These are phyloP conservation scores for Asclepias syriaca DNA, from an alignment of 257 asterid species.

Conservation along the genomic window DNA sequence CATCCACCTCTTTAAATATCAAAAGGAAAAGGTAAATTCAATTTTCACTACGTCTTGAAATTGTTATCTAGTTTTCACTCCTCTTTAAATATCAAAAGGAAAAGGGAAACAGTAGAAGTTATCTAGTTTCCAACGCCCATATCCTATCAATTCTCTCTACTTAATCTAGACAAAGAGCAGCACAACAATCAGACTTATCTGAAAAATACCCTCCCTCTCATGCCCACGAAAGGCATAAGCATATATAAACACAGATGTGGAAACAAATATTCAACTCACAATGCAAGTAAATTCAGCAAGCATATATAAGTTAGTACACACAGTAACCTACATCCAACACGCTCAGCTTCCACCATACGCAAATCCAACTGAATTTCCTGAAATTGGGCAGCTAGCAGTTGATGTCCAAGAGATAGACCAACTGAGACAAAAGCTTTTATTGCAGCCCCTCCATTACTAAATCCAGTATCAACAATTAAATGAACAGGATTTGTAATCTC, in stretches of 20 bases:
- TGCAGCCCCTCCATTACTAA: constrained; percentile 46
- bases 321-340: constrained; percentile 71
- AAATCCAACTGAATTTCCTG: constrained; percentile 88
- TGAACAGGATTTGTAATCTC: constrained; percentile 72
- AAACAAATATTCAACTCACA: neutral
- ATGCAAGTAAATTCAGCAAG: neutral
- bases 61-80: no score
- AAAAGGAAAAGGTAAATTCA: neutral
- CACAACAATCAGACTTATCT: neutral
- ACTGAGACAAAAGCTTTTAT: constrained; percentile 59
- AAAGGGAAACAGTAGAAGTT: neutral
- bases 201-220: neutral
- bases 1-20: neutral
- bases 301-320: neutral
- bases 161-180: neutral
- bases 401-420: constrained; percentile 76
- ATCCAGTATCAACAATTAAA: constrained; percentile 77
- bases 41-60: neutral
- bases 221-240: neutral
- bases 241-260: neutral
- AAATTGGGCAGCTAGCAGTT: constrained; percentile 86
- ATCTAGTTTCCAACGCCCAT: neutral
- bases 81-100: neutral
- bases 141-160: neutral
- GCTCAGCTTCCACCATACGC: constrained; percentile 91